phyloP scores from a whole-genome alignment of 257 asterid species.

The Nicotiana paniculata region DNA sequence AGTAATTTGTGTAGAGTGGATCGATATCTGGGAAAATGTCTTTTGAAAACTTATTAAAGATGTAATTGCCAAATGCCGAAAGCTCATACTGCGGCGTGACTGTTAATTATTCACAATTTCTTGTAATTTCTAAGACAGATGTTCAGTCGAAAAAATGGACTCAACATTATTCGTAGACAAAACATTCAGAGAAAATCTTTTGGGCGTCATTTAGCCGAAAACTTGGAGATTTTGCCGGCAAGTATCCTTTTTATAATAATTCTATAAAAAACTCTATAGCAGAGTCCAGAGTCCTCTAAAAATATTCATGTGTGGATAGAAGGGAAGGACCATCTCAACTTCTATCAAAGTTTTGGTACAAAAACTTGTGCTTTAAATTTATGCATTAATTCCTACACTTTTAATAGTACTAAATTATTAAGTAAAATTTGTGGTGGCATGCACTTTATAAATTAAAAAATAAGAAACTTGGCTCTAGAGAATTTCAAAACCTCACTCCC shows the following conservation, averaged over 20 bases:
- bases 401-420: background rate
- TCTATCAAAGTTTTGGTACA: background rate
- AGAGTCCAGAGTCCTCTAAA: background rate
- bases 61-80: background rate
- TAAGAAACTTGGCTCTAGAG: background rate
- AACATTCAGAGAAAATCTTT: background rate
- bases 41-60: background rate
- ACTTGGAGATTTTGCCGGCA: background rate
- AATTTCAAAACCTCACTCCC: conserved; percentile 1
- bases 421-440: background rate
- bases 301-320: background rate
- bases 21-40: background rate
- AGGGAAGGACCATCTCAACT: background rate
- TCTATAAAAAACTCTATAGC: background rate
- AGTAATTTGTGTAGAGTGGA: background rate
- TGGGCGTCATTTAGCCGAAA: background rate
- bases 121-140: background rate
- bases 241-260: background rate
- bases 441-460: background rate
- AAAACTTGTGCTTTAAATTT: background rate
- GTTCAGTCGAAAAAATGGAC: conserved; percentile 4
- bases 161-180: background rate
- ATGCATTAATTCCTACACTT: background rate
- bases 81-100: background rate
- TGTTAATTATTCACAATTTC: background rate